Base-by-base conservation (phyloP, 768 basidiomycete genomes). In the Boletus insuetus region DNA sequence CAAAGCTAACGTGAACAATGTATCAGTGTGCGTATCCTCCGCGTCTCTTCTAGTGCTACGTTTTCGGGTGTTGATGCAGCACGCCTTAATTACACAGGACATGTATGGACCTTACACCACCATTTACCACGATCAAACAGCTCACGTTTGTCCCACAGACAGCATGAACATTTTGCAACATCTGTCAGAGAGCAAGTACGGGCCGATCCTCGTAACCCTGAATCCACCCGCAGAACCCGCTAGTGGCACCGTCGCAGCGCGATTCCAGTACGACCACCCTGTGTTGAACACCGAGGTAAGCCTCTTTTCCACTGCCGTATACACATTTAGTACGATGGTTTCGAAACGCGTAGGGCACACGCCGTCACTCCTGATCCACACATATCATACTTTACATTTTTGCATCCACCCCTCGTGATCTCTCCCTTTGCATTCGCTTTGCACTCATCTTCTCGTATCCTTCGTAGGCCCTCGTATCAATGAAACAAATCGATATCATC, bases 91-190 rank as follows among this genome's bases (percentile, higher is more conserved):
- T 29, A 29, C 22, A 6, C 54, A 81, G 77, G 56, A 80, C 81
- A 29, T 82, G 80, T 79, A 70, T 60, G 45, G 62, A 41, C n/a
- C 9, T 14, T 46, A 13, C 38, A 44, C n/a, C 37, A 39, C 10
- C 40, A 26, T 38, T 20, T 34, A 44, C 13, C 29, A 8, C 31
- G 22, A 47, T 9, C 9, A 35, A 26, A 13, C 19, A 20, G 40
- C 29, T 43, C 41, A 44, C 29, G 51, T 53, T 35, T 43, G 9
- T 19, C 22, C 35, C 14, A n/a, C 65, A 80, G 88, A 90, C 66
- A 79, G 79, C 42, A 89, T 89, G 89, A 90, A 89, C 64, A 77
- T 81, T 53, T 74, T 89, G n/a, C 88, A 91, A 62, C 82, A 86
- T 59, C 76, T 90, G 16, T 69, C 83, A 1, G 78, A 80, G 56